Percentiles rank a stretch among this genome's conserved stretches.
Conservation (phyloP, 1,284 basidiomycete species). For the Quambalaria eucalypti region DNA sequence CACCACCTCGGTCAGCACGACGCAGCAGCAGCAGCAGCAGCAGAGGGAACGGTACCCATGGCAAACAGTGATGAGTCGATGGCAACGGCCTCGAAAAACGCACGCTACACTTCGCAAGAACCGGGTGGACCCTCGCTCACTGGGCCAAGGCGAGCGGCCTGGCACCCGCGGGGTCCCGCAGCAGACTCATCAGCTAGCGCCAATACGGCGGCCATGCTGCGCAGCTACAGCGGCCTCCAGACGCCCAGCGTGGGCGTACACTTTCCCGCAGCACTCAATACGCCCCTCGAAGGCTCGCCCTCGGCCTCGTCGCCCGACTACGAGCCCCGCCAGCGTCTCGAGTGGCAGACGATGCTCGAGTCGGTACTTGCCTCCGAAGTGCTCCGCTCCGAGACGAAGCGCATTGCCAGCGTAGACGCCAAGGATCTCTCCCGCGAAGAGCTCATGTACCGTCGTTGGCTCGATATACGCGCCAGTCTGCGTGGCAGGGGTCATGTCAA, state of each 20-base stretch:
- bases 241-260: conserved; percentile 6
- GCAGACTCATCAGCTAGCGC: not conserved
- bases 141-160: conserved; percentile 5
- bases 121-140: not conserved
- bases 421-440: conserved; percentile 31
- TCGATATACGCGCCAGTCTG: conserved; percentile 78
- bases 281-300: conserved; percentile 8
- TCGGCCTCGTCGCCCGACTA: conserved; percentile 19
- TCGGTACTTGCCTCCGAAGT: conserved; percentile 44
- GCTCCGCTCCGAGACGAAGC: conserved; percentile 42
- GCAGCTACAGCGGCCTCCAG: not conserved
- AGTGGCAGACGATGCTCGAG: conserved; percentile 47
- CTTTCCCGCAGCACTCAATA: conserved; percentile 3
- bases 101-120: conserved; percentile 1
- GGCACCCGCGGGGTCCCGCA: conserved; percentile 5
- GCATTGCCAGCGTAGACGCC: conserved; percentile 48
- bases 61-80: not conserved
- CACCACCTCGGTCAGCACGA: not conserved
- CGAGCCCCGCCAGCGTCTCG: conserved; percentile 33
- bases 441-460: conserved; percentile 60
- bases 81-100: not conserved
- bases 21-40: not conserved
- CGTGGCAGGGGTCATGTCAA: conserved; percentile 52
- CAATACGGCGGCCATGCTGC: not conserved
- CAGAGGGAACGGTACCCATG: not conserved